Evolutionary conservation across 1,284 basidiomycete species (phyloP).

Genomic region (Moesziomyces sp.): DNA sequence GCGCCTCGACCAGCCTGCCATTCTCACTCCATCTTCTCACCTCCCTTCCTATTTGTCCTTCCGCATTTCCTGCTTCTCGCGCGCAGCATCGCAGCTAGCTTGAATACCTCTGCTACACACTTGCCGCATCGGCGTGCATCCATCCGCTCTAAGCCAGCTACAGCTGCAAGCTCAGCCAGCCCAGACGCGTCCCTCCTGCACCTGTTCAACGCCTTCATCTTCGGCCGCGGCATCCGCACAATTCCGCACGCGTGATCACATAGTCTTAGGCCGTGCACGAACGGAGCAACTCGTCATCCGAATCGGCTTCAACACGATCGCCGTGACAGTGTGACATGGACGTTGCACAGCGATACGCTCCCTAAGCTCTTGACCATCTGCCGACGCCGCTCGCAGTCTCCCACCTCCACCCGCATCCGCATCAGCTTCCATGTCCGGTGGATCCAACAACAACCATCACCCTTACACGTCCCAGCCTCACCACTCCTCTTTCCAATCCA

Average conservation of each 20-base stretch:
- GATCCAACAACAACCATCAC: slow-evolving; percentile 11
- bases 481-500: neutral
- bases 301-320: no score
- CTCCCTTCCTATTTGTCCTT: neutral
- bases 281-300: no score
- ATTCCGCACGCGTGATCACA: neutral
- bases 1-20: no score
- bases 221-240: neutral
- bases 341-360: neutral
- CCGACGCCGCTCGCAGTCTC: slow-evolving; percentile 9
- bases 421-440: slow-evolving; percentile 40
- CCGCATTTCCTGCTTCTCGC: neutral
- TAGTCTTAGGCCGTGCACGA: no score
- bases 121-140: no score
- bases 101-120: no score
- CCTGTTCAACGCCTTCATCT: neutral
- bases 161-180: no score
- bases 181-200: neutral
- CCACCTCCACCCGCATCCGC: slow-evolving; percentile 2
- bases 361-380: neutral
- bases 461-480: slow-evolving; percentile 2
- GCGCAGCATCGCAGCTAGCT: no score
- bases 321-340: slow-evolving; percentile 14
- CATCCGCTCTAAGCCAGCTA: no score
- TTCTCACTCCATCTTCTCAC: slow-evolving; percentile 6